Conservation (phyloP, 2,329 filamentous ascomycete species). For the Aspergillus udagawae region DNA sequence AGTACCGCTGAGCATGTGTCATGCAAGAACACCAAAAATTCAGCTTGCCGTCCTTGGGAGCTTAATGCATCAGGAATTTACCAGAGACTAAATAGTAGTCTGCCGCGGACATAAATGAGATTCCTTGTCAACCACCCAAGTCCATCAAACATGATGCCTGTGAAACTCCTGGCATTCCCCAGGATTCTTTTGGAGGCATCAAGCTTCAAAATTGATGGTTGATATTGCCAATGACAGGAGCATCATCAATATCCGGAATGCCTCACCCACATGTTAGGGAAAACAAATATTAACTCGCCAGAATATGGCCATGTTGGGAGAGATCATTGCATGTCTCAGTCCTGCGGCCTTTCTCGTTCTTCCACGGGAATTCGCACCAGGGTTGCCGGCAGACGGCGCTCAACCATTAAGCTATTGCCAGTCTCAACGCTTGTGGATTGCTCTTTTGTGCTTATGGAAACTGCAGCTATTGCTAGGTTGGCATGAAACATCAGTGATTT, state of each 20-base stretch:
- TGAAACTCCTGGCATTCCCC: background rate
- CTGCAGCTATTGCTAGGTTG: slow-evolving; percentile 25
- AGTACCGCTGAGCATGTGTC: background rate
- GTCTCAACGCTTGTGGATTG: slow-evolving; percentile 10
- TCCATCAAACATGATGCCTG: background rate
- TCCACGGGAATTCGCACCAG: slow-evolving; percentile 42
- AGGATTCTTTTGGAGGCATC: background rate
- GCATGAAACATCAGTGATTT: slow-evolving; percentile 1
- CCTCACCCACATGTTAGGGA: background rate
- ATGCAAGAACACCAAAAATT: background rate
- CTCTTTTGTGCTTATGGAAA: slow-evolving; percentile 13
- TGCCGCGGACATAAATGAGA: background rate
- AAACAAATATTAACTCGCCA: background rate
- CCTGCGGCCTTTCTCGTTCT: slow-evolving; percentile 10
- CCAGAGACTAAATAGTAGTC: background rate
- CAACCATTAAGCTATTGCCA: slow-evolving; percentile 66
- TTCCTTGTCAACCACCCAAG: background rate
- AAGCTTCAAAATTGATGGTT: too few species aligned
- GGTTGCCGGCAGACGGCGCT: slow-evolving; percentile 44
- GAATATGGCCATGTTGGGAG: background rate
- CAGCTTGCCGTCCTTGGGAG: background rate
- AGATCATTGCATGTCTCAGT: background rate
- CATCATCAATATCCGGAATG: background rate
- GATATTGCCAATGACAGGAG: background rate
- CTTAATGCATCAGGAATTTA: background rate